phyloP scores from a whole-genome alignment of 805 yeast genomes.

The Wickerhamomyces xylosicus region DNA sequence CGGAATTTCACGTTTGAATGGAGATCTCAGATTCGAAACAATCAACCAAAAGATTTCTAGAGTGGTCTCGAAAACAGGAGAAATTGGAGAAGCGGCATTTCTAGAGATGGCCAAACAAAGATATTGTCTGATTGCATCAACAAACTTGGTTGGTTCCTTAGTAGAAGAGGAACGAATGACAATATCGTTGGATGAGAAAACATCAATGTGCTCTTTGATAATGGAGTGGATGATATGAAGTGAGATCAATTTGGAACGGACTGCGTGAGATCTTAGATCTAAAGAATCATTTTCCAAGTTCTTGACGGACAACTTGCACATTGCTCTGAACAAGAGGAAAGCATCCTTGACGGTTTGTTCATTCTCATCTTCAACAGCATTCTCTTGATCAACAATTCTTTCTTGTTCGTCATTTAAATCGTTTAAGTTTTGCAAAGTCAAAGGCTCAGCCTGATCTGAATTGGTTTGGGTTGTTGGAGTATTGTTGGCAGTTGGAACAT shows the following conservation, averaged over 20 bases:
- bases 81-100: constrained; percentile 85
- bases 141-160: constrained; percentile 48
- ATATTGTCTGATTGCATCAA: constrained; percentile 77
- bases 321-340: constrained; percentile 82
- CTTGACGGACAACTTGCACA: constrained; percentile 88
- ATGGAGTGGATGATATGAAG: constrained; percentile 82
- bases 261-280: constrained; percentile 85
- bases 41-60: constrained; percentile 91
- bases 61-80: constrained; percentile 87
- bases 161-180: constrained; percentile 40
- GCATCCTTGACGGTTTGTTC: constrained; percentile 83
- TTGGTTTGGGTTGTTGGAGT: neutral
- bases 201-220: constrained; percentile 73
- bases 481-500: constrained; percentile 9
- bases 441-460: constrained; percentile 22
- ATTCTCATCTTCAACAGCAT: constrained; percentile 39
- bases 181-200: constrained; percentile 54
- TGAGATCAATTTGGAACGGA: constrained; percentile 83
- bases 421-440: constrained; percentile 55
- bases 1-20: constrained; percentile 87
- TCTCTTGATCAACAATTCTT: constrained; percentile 38
- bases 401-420: constrained; percentile 46
- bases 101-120: constrained; percentile 74
- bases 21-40: constrained; percentile 71
- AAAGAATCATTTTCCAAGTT: constrained; percentile 64